These are phyloP conservation scores for Allomyces javanicus DNA, from an alignment of 192 early-diverging fungal genomes.

Conservation along the genomic window DNA sequence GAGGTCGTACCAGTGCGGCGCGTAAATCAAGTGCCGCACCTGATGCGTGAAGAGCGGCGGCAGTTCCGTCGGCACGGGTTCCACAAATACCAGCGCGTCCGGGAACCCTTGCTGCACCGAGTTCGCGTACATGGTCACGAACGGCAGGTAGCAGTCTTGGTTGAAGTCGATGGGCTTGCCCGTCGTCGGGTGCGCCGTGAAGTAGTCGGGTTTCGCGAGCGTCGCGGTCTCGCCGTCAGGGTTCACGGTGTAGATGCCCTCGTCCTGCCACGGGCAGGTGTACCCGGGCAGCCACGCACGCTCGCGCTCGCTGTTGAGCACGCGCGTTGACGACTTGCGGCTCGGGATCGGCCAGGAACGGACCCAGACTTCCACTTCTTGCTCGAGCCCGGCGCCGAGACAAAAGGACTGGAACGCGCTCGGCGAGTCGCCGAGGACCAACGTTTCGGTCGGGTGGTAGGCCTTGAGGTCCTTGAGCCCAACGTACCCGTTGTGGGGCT, in stretches of 20 bases:
- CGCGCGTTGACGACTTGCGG: slow-evolving; percentile 21
- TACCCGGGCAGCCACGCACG: slow-evolving; percentile 41
- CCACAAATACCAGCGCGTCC: slow-evolving; percentile 44
- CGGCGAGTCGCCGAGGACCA: slow-evolving; percentile 51
- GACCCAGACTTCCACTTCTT: slow-evolving; percentile 52
- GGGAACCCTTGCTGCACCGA: slow-evolving; percentile 34
- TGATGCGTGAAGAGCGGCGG: slow-evolving; percentile 18
- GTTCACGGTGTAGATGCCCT: slow-evolving; percentile 55
- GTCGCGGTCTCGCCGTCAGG: slow-evolving; percentile 22
- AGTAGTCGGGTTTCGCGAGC: slow-evolving; percentile 39
- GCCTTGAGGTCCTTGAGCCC: slow-evolving; percentile 31
- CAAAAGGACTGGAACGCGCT: slow-evolving; percentile 56
- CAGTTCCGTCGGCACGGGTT: slow-evolving; percentile 62
- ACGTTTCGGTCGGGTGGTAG: slow-evolving; percentile 41
- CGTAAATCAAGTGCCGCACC: slow-evolving; percentile 41
- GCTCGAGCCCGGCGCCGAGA: slow-evolving; percentile 44
- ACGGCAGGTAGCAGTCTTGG: slow-evolving; percentile 50
- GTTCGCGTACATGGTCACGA: slow-evolving; percentile 39
- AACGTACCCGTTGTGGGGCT: slow-evolving; percentile 54
- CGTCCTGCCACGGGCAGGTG: slow-evolving; percentile 51
- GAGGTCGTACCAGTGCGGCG: slow-evolving; percentile 78
- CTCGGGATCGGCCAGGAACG: slow-evolving; percentile 61
- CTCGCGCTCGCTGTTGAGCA: slow-evolving; percentile 32
- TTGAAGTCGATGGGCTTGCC: slow-evolving; percentile 37
- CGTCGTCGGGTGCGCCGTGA: slow-evolving; percentile 37